Conservation (phyloP, 495 filamentous ascomycete species). For the Trichoderma virens region DNA sequence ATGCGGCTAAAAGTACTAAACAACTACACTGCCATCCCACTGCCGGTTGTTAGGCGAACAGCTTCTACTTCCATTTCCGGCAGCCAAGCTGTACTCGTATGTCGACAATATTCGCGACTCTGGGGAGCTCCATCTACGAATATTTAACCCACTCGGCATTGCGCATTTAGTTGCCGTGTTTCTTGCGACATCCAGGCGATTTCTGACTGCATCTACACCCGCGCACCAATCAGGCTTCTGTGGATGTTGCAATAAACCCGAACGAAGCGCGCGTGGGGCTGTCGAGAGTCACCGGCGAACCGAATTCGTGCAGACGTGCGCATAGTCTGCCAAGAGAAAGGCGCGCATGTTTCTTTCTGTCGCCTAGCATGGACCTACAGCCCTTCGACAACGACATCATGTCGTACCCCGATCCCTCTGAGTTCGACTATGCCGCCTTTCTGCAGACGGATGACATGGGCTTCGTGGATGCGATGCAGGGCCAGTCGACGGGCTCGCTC, state of each 20-base stretch:
- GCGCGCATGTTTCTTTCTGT: not conserved
- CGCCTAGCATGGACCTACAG: not conserved
- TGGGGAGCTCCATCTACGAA: too few relatives aligned
- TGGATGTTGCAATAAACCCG: not conserved
- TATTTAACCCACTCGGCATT: too few relatives aligned
- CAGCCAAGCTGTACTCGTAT: too few relatives aligned
- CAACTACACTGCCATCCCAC: too few relatives aligned
- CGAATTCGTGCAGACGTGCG: not conserved
- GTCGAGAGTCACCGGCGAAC: not conserved
- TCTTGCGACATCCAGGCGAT: too few relatives aligned
- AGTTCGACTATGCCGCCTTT: conserved; percentile 28
- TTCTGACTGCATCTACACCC: too few relatives aligned
- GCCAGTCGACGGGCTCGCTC: not conserved
- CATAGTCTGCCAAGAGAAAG: not conserved
- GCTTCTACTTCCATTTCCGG: too few relatives aligned
- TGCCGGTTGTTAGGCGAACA: too few relatives aligned
- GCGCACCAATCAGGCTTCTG: not conserved
- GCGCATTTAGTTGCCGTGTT: too few relatives aligned
- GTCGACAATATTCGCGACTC: too few relatives aligned
- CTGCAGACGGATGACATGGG: conserved; percentile 23
- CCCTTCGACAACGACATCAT: not conserved
- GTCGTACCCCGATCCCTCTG: conserved; percentile 9
- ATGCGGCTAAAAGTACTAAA: too few relatives aligned
- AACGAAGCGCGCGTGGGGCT: not conserved
- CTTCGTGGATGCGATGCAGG: conserved; percentile 23